These are phyloP conservation scores for Passalora sequoiae DNA, from an alignment of 2,329 filamentous ascomycete genomes.

Conservation along the genomic window DNA sequence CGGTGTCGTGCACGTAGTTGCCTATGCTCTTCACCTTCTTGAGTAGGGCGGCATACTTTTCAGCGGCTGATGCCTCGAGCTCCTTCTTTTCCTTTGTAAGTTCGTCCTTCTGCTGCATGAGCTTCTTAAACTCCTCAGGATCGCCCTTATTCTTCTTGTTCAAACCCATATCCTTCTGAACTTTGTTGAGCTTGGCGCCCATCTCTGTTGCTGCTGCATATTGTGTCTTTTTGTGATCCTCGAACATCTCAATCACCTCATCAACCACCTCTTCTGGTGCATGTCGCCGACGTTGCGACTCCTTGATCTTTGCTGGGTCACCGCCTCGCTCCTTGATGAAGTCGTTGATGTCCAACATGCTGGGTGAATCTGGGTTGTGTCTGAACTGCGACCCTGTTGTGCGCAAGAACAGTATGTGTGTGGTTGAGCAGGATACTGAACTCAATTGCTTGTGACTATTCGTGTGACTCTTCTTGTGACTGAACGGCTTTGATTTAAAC, in stretches of 20 bases:
- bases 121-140: conserved; percentile 70
- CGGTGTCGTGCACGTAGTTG: conserved; percentile 85
- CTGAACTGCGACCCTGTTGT: too few species aligned
- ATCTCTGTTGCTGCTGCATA: conserved; percentile 64
- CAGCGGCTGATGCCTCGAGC: conserved; percentile 65
- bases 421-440: too few species aligned
- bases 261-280: conserved; percentile 81
- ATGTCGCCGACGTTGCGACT: conserved; percentile 78
- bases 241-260: conserved; percentile 79
- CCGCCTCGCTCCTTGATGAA: conserved; percentile 74
- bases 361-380: too few species aligned
- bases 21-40: conserved; percentile 79
- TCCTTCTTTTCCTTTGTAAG: conserved; percentile 79
- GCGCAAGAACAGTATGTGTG: too few species aligned
- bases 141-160: conserved; percentile 96
- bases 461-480: too few species aligned
- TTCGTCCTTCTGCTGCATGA: conserved; percentile 71
- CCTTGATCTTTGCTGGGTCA: conserved; percentile 83
- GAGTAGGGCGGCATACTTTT: conserved; percentile 70
- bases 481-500: too few species aligned
- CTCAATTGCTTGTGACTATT: too few species aligned
- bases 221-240: conserved; percentile 68
- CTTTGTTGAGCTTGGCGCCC: conserved; percentile 76
- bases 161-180: conserved; percentile 82
- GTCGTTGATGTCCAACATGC: conserved; percentile 46